Evolutionary conservation across 495 filamentous ascomycete genomes (phyloP).

Genomic region (Lasiosphaeria miniovina): DNA sequence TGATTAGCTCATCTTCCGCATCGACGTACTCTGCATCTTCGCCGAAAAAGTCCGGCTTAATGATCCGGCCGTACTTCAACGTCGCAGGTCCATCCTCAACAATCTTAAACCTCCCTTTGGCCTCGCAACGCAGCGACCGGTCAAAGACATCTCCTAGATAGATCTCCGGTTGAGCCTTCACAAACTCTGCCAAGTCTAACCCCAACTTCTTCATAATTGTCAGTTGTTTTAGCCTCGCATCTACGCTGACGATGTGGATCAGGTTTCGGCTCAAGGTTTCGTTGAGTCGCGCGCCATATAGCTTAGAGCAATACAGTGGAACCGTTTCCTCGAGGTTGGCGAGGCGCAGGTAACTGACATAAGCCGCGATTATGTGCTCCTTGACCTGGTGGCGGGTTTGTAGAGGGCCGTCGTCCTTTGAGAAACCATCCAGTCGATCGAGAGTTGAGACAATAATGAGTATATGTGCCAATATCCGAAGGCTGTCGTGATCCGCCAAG

Average conservation of each 20-base stretch:
- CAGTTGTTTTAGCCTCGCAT: slow-evolving; percentile 54
- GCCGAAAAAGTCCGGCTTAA: slow-evolving; percentile 65
- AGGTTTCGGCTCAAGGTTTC: slow-evolving; percentile 56
- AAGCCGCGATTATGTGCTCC: slow-evolving; percentile 72
- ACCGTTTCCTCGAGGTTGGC: slow-evolving; percentile 69
- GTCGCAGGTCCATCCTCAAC: slow-evolving; percentile 42
- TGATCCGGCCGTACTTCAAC: slow-evolving; percentile 44
- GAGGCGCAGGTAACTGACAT: slow-evolving; percentile 72
- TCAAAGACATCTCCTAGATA: slow-evolving; percentile 47
- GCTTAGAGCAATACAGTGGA: slow-evolving; percentile 80
- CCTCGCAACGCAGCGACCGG: slow-evolving; percentile 20
- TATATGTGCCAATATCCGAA: slow-evolving; percentile 63
- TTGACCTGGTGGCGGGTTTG: slow-evolving; percentile 32
- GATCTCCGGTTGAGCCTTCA: slow-evolving; percentile 52
- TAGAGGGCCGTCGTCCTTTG: slow-evolving; percentile 32
- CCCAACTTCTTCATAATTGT: slow-evolving; percentile 58
- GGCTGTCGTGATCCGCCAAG: slow-evolving; percentile 51
- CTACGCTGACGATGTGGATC: slow-evolving; percentile 46
- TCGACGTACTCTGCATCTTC: slow-evolving; percentile 51
- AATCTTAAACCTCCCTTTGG: slow-evolving; percentile 47
- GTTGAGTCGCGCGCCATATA: slow-evolving; percentile 51
- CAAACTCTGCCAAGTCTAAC: slow-evolving; percentile 48
- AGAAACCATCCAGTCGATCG: slow-evolving; percentile 46
- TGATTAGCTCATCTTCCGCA: slow-evolving; percentile 64
- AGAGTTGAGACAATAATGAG: slow-evolving; percentile 46